Evolutionary conservation across 2,329 filamentous ascomycete species (phyloP), one percentile per base, ranked within the genome.

Genomic region (Clonostachys rhizophaga): DNA sequence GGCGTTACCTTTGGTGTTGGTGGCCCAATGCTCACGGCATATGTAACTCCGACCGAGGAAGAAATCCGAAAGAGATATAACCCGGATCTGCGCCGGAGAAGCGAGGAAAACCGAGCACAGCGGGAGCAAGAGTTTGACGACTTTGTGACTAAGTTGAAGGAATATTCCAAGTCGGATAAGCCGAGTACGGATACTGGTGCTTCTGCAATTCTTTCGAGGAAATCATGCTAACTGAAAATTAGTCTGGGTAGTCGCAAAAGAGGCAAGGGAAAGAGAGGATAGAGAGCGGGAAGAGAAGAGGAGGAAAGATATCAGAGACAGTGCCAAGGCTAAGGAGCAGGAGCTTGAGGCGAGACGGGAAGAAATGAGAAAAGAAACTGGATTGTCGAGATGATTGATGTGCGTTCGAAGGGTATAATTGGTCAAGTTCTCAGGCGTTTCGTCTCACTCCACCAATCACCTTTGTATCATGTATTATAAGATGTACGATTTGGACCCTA

Each of bases 51-150:
- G 3, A 86, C 87, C 12, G 91, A 96, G 57, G 94, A 96, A 67
- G 91, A 97, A 70, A 78, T 99, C 40, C 91, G 95, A 75, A 76
- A 89, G 72, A 83, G 79, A 67, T 97, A 97, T 72, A 97, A 92
- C 66, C 92, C 92, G 1, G 94, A 97, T 34, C 79, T 99, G n/a
- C 88, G 94, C 63, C 88, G 89, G 66, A 82, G 87, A 60, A 91
- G 88, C 52, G 72, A 95, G n/a, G 91, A 91, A 66, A 81, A 84
- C 49, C 81, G 90, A 16, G 76, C 86, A 49, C 82, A 87, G 63
- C 80, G 81, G 50, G 83, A 94, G 61, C 79, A 91, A 66, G 91
- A 96, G 49, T 96, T 96, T 58, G 88, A 96, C 61, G 80, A 91
- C 47, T 97, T 96, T 60, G 87, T 96, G 30, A 78, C 62, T 43